phyloP scores from a whole-genome alignment of 805 yeast genomes.

The Priceomyces castillae region DNA sequence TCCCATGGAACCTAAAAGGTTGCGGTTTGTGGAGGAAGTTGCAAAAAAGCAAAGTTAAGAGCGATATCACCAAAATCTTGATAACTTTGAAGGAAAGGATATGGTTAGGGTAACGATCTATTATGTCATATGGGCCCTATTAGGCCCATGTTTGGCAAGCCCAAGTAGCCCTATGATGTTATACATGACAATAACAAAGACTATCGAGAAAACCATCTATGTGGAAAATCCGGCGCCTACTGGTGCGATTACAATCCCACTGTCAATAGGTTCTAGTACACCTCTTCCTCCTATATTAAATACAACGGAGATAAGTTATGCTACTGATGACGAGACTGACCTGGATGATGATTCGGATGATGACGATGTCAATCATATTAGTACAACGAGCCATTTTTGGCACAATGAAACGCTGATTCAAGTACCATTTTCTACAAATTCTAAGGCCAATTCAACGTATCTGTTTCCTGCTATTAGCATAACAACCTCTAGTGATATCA shows the following conservation, averaged over 20 bases:
- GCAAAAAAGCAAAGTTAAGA: neutral
- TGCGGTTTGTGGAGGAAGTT: constrained; percentile 1
- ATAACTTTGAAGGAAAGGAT: neutral
- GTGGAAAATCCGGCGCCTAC: neutral
- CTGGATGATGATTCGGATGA: neutral
- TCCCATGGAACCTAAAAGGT: neutral
- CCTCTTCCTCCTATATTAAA: neutral
- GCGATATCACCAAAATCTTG: neutral
- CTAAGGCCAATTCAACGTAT: neutral
- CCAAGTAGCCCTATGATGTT: neutral
- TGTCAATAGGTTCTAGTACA: no score
- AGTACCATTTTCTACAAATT: neutral
- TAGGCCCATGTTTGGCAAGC: neutral
- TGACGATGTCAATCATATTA: neutral
- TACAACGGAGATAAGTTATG: neutral
- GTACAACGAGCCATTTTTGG: neutral
- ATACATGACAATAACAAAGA: neutral
- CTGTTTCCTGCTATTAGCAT: no score
- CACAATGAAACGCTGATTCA: neutral
- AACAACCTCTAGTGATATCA: no score
- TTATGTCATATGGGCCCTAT: neutral
- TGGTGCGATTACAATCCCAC: neutral
- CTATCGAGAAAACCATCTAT: neutral
- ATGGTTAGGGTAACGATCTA: neutral
- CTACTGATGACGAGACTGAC: neutral